Percentiles rank a stretch among this genome's conserved stretches.
phyloP scores from a whole-genome alignment of 768 basidiomycete species.

The Dictyophora rubrovolvata region DNA sequence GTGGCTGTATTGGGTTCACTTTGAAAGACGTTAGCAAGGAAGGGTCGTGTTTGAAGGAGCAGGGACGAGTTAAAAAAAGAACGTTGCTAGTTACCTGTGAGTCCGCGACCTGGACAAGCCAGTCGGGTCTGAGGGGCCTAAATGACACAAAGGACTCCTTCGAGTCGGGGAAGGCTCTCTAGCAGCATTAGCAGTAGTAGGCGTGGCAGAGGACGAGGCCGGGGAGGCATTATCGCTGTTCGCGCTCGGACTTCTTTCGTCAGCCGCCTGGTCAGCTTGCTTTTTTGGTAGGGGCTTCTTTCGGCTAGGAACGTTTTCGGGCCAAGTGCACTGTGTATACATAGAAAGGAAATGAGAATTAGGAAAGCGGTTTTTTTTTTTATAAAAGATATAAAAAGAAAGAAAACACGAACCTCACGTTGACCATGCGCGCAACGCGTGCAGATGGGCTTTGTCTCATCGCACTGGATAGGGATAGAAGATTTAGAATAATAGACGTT shows the following conservation, averaged over 20 bases:
- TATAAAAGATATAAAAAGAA: background rate
- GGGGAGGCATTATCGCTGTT: slow-evolving; percentile 58
- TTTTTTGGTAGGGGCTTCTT: slow-evolving; percentile 54
- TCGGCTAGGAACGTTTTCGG: slow-evolving; percentile 62
- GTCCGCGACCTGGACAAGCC: background rate
- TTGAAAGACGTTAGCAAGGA: background rate
- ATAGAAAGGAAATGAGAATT: slow-evolving; percentile 5
- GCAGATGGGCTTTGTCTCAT: slow-evolving; percentile 83
- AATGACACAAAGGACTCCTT: slow-evolving; percentile 1
- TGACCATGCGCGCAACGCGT: slow-evolving; percentile 80
- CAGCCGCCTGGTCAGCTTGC: slow-evolving; percentile 29
- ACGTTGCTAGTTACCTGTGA: slow-evolving; percentile 7
- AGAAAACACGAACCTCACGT: slow-evolving; percentile 45
- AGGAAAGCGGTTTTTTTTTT: background rate
- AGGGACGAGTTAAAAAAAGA: background rate
- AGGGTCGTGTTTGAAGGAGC: background rate
- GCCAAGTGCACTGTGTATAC: slow-evolving; percentile 63
- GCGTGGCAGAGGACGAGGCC: slow-evolving; percentile 40
- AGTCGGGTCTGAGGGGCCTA: background rate
- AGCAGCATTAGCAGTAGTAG: background rate
- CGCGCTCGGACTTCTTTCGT: slow-evolving; percentile 13
- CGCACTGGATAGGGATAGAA: slow-evolving; percentile 45
- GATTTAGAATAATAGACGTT: background rate
- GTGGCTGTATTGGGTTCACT: slow-evolving; percentile 9
- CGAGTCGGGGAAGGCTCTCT: slow-evolving; percentile 10